Percentiles rank a stretch among this genome's conserved stretches.
These are phyloP conservation scores for Sisymbrium altissimum DNA, from an alignment of 345 rosid genomes.

Conservation along the genomic window DNA sequence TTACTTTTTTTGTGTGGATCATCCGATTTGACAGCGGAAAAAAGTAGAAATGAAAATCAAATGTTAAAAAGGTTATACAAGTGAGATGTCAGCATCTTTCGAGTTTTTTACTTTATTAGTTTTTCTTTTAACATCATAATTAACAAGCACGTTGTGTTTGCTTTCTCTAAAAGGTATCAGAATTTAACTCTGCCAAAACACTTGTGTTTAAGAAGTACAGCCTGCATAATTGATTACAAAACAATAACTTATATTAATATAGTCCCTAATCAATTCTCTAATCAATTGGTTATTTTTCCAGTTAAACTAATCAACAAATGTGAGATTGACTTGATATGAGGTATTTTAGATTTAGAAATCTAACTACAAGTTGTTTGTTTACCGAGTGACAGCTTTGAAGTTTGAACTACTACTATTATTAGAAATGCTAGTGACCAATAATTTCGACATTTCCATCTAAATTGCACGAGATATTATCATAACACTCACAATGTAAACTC, in stretches of 20 bases:
- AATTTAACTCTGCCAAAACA: constrained; percentile 23
- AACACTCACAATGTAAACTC: not conserved
- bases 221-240: constrained; percentile 30
- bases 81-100: constrained; percentile 21
- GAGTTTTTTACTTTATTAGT: not conserved
- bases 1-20: constrained; percentile 16
- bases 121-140: constrained; percentile 31
- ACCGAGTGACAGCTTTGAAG: constrained; percentile 12
- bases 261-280: constrained; percentile 3
- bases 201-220: constrained; percentile 17
- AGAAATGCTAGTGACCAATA: constrained; percentile 19
- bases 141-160: constrained; percentile 50
- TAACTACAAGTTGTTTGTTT: not conserved
- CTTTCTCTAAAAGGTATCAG: constrained; percentile 41
- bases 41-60: constrained; percentile 27
- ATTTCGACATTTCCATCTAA: not conserved
- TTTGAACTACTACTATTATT: not conserved
- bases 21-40: constrained; percentile 20
- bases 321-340: not conserved
- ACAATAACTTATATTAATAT: not conserved
- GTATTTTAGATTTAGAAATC: not conserved
- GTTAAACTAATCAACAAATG: not conserved
- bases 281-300: constrained; percentile 6
- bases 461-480: constrained; percentile 8
- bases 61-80: constrained; percentile 22